phyloP scores from a whole-genome alignment of 1,284 basidiomycete species.

The Sphaerobolus stellatus region DNA sequence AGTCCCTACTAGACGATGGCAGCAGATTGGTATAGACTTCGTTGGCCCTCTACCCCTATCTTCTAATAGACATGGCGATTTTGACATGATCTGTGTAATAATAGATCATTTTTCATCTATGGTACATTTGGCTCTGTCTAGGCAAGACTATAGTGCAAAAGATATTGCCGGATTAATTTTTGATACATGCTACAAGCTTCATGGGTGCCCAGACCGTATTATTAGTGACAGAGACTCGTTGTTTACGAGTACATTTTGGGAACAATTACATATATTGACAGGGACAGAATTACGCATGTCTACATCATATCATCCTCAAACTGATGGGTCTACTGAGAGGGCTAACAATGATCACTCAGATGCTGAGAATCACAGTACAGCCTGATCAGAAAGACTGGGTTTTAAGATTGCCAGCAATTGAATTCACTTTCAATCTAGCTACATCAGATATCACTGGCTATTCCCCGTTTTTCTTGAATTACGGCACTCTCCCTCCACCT shows the following conservation, averaged over 20 bases:
- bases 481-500: conserved; percentile 27
- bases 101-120: conserved; percentile 37
- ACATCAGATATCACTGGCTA: conserved; percentile 25
- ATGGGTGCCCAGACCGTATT: conserved; percentile 40
- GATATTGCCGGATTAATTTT: conserved; percentile 43
- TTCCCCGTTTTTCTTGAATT: conserved; percentile 33
- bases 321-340: conserved; percentile 40
- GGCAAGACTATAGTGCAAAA: conserved; percentile 30
- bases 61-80: conserved; percentile 29
- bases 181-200: conserved; percentile 36
- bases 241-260: conserved; percentile 47
- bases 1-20: conserved; percentile 36
- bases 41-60: conserved; percentile 40
- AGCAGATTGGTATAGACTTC: conserved; percentile 43
- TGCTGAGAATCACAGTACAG: conserved; percentile 34
- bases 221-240: conserved; percentile 41
- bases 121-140: conserved; percentile 34
- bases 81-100: conserved; percentile 38
- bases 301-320: conserved; percentile 45
- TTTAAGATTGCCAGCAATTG: conserved; percentile 34
- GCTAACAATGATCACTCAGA: conserved; percentile 41
- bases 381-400: conserved; percentile 41
- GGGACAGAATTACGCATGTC: conserved; percentile 40
- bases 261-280: conserved; percentile 31
- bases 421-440: conserved; percentile 35